These are phyloP conservation scores for Venturia pyrina DNA, from an alignment of 2,329 filamentous ascomycete species.

Conservation along the genomic window DNA sequence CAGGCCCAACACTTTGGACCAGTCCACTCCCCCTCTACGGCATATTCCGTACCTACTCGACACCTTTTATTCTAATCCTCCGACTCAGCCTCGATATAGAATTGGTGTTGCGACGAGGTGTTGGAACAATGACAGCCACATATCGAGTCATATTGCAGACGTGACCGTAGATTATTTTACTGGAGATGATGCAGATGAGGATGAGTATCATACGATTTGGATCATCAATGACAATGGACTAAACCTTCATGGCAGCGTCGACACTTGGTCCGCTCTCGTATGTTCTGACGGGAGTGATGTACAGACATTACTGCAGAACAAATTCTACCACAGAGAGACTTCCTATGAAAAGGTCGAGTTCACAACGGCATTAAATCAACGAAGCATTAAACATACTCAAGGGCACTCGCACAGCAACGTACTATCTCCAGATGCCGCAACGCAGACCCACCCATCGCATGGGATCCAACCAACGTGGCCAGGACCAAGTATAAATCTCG, in stretches of 20 bases:
- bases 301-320: not conserved
- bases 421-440: not conserved
- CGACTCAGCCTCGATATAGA: not conserved
- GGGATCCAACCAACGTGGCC: not conserved
- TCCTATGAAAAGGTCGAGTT: not conserved
- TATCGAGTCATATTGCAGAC: not conserved
- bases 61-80: not conserved
- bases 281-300: not conserved
- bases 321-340: not conserved
- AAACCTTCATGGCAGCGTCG: not conserved
- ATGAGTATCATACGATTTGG: not conserved
- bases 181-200: not conserved
- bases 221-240: not conserved
- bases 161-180: not conserved
- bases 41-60: not conserved
- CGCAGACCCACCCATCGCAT: not conserved
- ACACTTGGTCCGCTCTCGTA: not conserved
- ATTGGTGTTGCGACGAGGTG: not conserved
- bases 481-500: not conserved
- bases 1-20: not conserved
- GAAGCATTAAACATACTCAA: not conserved
- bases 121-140: not conserved
- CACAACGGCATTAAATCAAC: not conserved
- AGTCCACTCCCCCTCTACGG: not conserved
- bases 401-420: not conserved